Base-by-base conservation (phyloP, 768 basidiomycete genomes). In the Cubamyces sp. region DNA sequence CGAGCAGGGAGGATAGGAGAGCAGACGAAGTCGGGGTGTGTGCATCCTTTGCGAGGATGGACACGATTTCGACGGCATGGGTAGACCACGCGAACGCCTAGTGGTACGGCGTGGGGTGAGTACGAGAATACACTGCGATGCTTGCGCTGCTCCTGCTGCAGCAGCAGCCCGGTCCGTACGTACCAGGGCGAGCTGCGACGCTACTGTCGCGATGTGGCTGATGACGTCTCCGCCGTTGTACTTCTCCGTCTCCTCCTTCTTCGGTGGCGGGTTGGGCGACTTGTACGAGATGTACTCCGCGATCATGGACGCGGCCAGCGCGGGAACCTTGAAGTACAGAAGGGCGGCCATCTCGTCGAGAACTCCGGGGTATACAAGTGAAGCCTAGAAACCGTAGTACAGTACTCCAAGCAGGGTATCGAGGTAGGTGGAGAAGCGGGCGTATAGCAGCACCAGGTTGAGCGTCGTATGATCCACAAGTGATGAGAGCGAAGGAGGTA, bases 241-340 rank as follows among this genome's bases (percentile, higher is more conserved):
- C 50, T 43, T 50, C 23, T 37, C 12, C 4, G 48, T 26, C 37
- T 58, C 57, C 19, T 52, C 50, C 26, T 51, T 58, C 18, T n/a
- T 28, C 39, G 57, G 57, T 3, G 57, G 47, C 16, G 57, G 57
- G 23, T 58, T 58, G 18, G 57, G 57, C 39, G 48, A 15, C 19
- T n/a, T 23, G 43, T 37, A 56, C 12, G 45, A 28, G 55, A 47
- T 37, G 45, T 56, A 46, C 25, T 56, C 55, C 6, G 55, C 55
- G 55, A 56, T 16, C 55, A 56, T 47, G 30, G 55, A 45, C 15
- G 45, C 55, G 15, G 47, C 19, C 12, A 19, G 46, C 19, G 55
- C 55, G 11, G 45, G 45, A 14, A 56, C 19, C 30, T 56, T 56
- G 18, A 47, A 19, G 26, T 34, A 34, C 9, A 34, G 34, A 34